Evolutionary conservation across 768 basidiomycete species (phyloP).

Genomic region (Tubosaeta sp.): DNA sequence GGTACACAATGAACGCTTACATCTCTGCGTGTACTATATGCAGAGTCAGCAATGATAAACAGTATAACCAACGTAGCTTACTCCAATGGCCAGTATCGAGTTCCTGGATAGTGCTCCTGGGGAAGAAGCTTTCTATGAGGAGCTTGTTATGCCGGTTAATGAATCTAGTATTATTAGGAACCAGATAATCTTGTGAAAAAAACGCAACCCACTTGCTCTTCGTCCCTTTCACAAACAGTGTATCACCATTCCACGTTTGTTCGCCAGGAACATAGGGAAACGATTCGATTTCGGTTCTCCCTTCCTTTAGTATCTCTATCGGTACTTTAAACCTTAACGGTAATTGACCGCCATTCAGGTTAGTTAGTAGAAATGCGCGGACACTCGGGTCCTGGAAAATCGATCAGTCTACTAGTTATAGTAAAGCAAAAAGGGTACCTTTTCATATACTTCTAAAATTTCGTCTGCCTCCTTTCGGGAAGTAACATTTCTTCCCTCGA

Average conservation of each 20-base stretch:
- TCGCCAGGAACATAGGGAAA: conserved; percentile 71
- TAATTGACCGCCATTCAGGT: conserved; percentile 45
- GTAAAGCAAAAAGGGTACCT: conserved; percentile 35
- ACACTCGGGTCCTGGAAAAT: conserved; percentile 59
- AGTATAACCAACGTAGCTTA: conserved; percentile 30
- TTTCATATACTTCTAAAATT: conserved; percentile 58
- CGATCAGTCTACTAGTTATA: conserved; percentile 2
- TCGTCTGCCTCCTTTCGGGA: conserved; percentile 68
- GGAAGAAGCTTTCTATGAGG: conserved; percentile 66
- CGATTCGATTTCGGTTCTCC: conserved; percentile 65
- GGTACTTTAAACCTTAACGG: conserved; percentile 70
- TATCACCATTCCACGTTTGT: conserved; percentile 50
- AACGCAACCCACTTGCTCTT: conserved; percentile 56
- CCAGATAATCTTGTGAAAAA: not conserved
- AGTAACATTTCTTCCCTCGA: conserved; percentile 55
- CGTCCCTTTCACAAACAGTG: conserved; percentile 75
- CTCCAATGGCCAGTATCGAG: conserved; percentile 88
- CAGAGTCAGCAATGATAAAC: conserved; percentile 4
- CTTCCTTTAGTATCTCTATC: conserved; percentile 54
- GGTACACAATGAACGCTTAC: conserved; percentile 27
- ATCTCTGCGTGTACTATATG: conserved; percentile 74
- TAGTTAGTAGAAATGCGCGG: conserved; percentile 84
- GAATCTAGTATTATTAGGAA: conserved; percentile 43
- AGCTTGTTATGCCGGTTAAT: conserved; percentile 71
- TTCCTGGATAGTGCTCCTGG: conserved; percentile 53